A percentile compares a stretch with the other conserved stretches of the same genome.
These are phyloP conservation scores for Stachybotrys echinatus DNA, from an alignment of 2,329 filamentous ascomycete genomes.

Conservation along the genomic window DNA sequence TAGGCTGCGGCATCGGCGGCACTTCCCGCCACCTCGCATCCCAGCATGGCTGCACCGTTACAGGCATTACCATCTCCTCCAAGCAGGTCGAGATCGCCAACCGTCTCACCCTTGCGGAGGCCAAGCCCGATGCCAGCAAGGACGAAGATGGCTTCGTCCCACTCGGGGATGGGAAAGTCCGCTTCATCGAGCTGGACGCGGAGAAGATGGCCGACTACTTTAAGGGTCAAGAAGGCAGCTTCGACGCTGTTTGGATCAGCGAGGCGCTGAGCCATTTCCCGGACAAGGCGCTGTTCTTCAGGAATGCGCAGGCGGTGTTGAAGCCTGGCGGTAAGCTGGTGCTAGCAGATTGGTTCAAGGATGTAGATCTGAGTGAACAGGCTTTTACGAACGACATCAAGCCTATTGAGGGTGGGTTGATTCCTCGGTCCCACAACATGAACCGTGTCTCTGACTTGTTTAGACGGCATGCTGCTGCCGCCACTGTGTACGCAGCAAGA, in stretches of 20 bases:
- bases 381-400: slow-evolving; percentile 47
- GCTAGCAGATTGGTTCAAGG: slow-evolving; percentile 59
- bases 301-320: slow-evolving; percentile 43
- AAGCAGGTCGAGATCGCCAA: slow-evolving; percentile 55
- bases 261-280: slow-evolving; percentile 57
- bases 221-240: slow-evolving; percentile 27
- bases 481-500: slow-evolving; percentile 47
- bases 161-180: slow-evolving; percentile 40
- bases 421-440: background rate
- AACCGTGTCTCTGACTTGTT: background rate
- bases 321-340: slow-evolving; percentile 45
- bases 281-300: slow-evolving; percentile 53
- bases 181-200: slow-evolving; percentile 54
- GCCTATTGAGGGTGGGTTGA: slow-evolving; percentile 46
- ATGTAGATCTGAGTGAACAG: slow-evolving; percentile 36
- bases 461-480: slow-evolving; percentile 56
- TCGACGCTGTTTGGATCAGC: slow-evolving; percentile 57
- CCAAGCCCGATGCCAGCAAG: slow-evolving; percentile 2
- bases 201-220: slow-evolving; percentile 55
- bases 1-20: slow-evolving; percentile 57
- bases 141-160: slow-evolving; percentile 28
- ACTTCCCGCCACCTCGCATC: slow-evolving; percentile 52
- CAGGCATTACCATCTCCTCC: slow-evolving; percentile 55
- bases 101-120: slow-evolving; percentile 33
- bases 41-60: slow-evolving; percentile 45